These are phyloP conservation scores for Picea glauca DNA, from an alignment of 75 land plant species.

Conservation along the genomic window DNA sequence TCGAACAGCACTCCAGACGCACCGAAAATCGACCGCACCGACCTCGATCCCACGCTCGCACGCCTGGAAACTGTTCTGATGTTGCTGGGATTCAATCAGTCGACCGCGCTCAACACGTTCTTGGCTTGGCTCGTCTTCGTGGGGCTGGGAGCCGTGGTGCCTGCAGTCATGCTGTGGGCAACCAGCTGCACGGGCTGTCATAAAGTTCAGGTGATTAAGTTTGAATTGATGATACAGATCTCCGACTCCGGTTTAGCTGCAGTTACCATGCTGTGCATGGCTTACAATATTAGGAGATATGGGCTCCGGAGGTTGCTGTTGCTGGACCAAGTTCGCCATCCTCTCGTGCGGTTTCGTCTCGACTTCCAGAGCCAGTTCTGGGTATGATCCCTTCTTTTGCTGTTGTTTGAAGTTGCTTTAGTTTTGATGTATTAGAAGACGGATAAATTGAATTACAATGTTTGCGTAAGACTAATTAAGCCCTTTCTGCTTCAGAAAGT, in stretches of 20 bases:
- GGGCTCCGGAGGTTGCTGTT: slow-evolving; percentile 69
- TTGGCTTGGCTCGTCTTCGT: neutral
- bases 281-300: slow-evolving; percentile 57
- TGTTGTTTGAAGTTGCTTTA: no score
- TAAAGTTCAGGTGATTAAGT: neutral
- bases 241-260: neutral
- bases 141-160: neutral
- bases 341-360: slow-evolving; percentile 26
- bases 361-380: slow-evolving; percentile 35
- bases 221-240: slow-evolving; percentile 7
- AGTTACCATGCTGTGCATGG: slow-evolving; percentile 22
- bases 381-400: neutral
- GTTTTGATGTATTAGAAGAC: no score
- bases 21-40: neutral
- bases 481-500: no score
- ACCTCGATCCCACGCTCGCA: neutral
- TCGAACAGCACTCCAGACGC: neutral
- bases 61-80: neutral
- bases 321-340: slow-evolving; percentile 29
- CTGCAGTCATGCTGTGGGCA: neutral
- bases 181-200: neutral
- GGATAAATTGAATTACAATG: no score
- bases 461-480: no score
- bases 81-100: neutral
- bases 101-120: neutral